phyloP scores from a whole-genome alignment of 2,329 filamentous ascomycete species.

The Fusarium papillatum region DNA sequence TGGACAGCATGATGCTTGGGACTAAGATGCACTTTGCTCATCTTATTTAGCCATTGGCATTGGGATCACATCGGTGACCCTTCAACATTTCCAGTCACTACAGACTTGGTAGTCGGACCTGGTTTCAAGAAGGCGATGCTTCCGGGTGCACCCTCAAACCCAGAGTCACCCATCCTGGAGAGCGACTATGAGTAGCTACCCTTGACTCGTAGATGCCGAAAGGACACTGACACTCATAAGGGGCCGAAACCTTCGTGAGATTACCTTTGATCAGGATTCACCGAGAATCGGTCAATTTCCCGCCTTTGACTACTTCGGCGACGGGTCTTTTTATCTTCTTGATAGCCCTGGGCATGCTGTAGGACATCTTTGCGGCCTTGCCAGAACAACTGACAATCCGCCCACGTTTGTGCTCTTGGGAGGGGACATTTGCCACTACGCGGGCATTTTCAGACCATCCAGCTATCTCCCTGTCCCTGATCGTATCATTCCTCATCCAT shows the following conservation, averaged over 20 bases:
- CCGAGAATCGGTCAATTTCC: conserved; percentile 52
- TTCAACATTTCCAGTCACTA: conserved; percentile 58
- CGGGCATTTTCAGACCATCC: conserved; percentile 53
- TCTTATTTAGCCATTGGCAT: conserved; percentile 55
- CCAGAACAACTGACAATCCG: conserved; percentile 48
- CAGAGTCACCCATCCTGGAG: conserved; percentile 49
- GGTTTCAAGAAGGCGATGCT: conserved; percentile 61
- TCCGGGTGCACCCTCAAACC: conserved; percentile 60
- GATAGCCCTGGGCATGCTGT: conserved; percentile 56
- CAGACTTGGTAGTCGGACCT: conserved; percentile 65
- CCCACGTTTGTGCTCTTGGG: conserved; percentile 57
- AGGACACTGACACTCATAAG: conserved; percentile 12
- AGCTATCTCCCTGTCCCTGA: conserved; percentile 49
- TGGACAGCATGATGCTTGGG: background rate
- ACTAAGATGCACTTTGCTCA: background rate
- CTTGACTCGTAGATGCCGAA: background rate
- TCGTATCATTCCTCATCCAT: conserved; percentile 40
- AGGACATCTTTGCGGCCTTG: conserved; percentile 58
- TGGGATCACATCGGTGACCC: conserved; percentile 67
- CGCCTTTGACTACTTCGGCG: conserved; percentile 57
- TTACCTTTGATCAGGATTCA: conserved; percentile 38
- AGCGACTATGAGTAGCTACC: conserved; percentile 40
- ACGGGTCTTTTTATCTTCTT: conserved; percentile 57
- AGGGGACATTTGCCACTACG: conserved; percentile 57
- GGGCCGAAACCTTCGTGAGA: conserved; percentile 44